Evolutionary conservation across 345 rosid species (phyloP).

Genomic region (Populus simonii): DNA sequence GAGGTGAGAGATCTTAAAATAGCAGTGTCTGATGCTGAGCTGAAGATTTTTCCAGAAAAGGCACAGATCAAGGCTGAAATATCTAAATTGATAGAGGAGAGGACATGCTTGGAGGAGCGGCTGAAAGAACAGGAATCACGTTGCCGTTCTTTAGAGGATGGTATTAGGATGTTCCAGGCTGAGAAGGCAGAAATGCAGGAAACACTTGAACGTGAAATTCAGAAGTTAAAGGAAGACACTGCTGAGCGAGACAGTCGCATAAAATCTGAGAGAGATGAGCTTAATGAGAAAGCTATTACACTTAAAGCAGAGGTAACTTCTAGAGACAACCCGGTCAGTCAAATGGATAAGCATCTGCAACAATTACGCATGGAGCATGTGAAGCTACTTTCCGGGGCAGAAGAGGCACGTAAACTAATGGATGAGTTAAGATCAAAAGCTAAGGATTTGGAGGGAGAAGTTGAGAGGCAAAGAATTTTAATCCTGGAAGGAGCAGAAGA

Average conservation of each 20-base stretch:
- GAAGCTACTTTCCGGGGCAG: constrained; percentile 36
- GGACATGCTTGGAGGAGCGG: constrained; percentile 32
- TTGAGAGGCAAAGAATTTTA: constrained; percentile 19
- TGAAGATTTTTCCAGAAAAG: constrained; percentile 50
- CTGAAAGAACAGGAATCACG: constrained; percentile 44
- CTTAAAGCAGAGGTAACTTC: constrained; percentile 46
- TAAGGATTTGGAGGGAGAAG: constrained; percentile 50
- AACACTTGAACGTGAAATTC: constrained; percentile 29
- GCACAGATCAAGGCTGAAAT: constrained; percentile 50
- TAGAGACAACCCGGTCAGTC: constrained; percentile 37
- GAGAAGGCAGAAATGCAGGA: constrained; percentile 44
- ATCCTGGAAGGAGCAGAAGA: constrained; percentile 28
- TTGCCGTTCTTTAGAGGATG: constrained; percentile 39
- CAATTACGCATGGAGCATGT: constrained; percentile 28
- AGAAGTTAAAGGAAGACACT: constrained; percentile 40
- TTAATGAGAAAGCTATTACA: constrained; percentile 33
- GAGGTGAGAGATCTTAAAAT: constrained; percentile 38
- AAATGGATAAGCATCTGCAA: constrained; percentile 45
- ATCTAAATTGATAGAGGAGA: constrained; percentile 40
- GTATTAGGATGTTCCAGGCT: constrained; percentile 28
- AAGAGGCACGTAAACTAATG: constrained; percentile 26
- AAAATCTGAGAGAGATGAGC: constrained; percentile 54
- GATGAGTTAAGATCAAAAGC: constrained; percentile 38
- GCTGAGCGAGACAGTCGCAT: constrained; percentile 27
- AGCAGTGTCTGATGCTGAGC: constrained; percentile 44